Evolutionary conservation across 1,284 basidiomycete species (phyloP).

Genomic region (Papiliotrema laurentii): DNA sequence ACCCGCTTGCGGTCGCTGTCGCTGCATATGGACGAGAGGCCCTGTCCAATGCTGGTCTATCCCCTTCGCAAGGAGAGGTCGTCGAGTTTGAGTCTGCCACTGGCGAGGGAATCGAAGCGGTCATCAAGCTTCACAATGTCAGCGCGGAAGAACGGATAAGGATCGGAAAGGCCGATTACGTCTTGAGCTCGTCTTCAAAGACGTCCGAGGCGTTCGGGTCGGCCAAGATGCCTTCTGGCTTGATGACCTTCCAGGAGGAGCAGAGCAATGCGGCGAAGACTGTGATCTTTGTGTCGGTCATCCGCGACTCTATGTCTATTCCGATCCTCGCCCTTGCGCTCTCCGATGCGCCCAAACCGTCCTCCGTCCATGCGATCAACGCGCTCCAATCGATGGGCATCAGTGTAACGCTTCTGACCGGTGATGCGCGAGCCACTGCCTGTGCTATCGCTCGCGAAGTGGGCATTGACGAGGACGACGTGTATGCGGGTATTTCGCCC

Average conservation of each 20-base stretch:
- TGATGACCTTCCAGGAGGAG: slow-evolving; percentile 61
- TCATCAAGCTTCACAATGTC: slow-evolving; percentile 52
- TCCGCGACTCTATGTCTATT: slow-evolving; percentile 42
- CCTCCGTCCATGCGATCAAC: slow-evolving; percentile 71
- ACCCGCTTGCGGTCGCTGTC: slow-evolving; percentile 90
- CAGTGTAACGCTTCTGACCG: slow-evolving; percentile 85
- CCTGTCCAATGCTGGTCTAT: slow-evolving; percentile 52
- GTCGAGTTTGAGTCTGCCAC: slow-evolving; percentile 75
- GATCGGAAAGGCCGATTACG: slow-evolving; percentile 70
- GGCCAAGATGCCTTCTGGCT: slow-evolving; percentile 53
- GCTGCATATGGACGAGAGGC: slow-evolving; percentile 71
- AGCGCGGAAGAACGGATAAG: slow-evolving; percentile 52
- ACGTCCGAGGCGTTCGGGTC: slow-evolving; percentile 23
- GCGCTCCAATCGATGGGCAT: slow-evolving; percentile 82
- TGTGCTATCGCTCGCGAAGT: slow-evolving; percentile 79
- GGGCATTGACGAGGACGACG: slow-evolving; percentile 71
- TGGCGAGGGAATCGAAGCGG: slow-evolving; percentile 79
- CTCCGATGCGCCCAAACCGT: slow-evolving; percentile 75
- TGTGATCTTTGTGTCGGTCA: slow-evolving; percentile 73
- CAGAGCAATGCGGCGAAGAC: slow-evolving; percentile 72
- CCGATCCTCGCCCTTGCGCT: slow-evolving; percentile 70
- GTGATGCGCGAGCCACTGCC: slow-evolving; percentile 77
- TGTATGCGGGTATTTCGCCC: slow-evolving; percentile 85
- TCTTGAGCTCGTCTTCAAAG: slow-evolving; percentile 41
- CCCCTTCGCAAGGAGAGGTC: slow-evolving; percentile 52